Evolutionary conservation across 768 basidiomycete species (phyloP).

Genomic region (Gelatoporia subvermispora): DNA sequence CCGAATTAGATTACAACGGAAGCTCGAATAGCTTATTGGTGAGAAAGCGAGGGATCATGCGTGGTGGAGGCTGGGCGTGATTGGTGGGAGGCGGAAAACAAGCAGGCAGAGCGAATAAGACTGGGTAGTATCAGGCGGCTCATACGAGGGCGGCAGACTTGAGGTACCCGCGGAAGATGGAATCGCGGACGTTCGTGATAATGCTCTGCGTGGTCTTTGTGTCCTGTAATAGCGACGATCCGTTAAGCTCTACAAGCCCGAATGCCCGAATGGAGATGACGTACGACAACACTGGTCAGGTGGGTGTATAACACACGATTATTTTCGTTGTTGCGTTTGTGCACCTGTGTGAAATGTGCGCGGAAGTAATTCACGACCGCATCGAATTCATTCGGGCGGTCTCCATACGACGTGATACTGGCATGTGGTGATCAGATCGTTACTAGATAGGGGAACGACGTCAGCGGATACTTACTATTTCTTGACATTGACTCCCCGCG

Average conservation of each 20-base stretch:
- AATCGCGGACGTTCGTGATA: conserved; percentile 57
- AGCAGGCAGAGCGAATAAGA: too few relatives aligned
- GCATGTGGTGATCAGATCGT: not conserved
- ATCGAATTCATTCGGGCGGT: conserved; percentile 66
- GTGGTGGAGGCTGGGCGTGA: too few relatives aligned
- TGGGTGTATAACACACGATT: conserved; percentile 64
- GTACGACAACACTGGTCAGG: conserved; percentile 76
- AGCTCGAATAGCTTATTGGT: too few relatives aligned
- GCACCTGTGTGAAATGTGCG: conserved; percentile 78
- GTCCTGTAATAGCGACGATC: conserved; percentile 41
- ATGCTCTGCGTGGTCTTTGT: conserved; percentile 81
- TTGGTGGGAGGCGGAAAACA: too few relatives aligned
- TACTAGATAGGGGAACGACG: not conserved
- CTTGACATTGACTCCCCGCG: conserved; percentile 61
- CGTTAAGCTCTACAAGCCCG: not conserved
- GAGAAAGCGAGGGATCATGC: too few relatives aligned
- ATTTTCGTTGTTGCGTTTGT: conserved; percentile 56
- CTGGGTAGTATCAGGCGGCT: not conserved
- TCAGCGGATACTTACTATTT: conserved; percentile 60
- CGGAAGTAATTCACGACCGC: conserved; percentile 75
- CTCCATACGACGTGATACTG: conserved; percentile 75
- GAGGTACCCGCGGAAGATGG: conserved; percentile 33
- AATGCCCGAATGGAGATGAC: conserved; percentile 4
- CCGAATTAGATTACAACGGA: too few relatives aligned
- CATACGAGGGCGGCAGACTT: conserved; percentile 33